Conservation (phyloP, 2,329 filamentous ascomycete genomes). For the Chaetomiaceae sp. region DNA sequence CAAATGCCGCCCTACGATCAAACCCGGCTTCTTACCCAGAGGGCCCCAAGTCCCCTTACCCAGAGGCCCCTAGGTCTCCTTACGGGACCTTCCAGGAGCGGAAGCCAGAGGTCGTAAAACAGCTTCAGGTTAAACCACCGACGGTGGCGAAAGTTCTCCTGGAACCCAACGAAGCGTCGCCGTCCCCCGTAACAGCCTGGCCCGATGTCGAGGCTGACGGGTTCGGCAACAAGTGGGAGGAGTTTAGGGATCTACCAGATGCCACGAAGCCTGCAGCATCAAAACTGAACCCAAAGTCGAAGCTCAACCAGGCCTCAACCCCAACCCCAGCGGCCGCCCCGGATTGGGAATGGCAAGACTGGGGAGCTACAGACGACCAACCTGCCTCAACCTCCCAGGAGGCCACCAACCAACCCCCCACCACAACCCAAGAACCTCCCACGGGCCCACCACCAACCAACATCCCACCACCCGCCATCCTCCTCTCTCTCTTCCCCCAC, state of each 20-base stretch:
- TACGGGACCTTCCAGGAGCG: constrained; percentile 44
- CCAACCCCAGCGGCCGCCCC: constrained; percentile 23
- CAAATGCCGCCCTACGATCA: constrained; percentile 31
- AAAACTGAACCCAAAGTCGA: constrained; percentile 9
- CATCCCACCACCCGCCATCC: constrained; percentile 78
- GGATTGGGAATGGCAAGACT: constrained; percentile 49
- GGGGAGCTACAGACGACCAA: constrained; percentile 28
- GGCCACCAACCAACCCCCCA: constrained; percentile 2
- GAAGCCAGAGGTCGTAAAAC: constrained; percentile 48
- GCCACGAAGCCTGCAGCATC: constrained; percentile 17
- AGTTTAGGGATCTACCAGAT: constrained; percentile 44
- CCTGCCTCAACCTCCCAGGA: no score
- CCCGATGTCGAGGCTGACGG: constrained; percentile 33
- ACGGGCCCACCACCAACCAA: constrained; percentile 66
- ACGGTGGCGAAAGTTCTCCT: constrained; percentile 31
- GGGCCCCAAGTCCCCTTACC: constrained; percentile 47
- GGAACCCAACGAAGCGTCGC: constrained; percentile 32
- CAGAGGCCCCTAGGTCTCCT: constrained; percentile 46
- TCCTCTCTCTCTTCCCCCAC: constrained; percentile 71
- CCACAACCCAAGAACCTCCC: constrained; percentile 22
- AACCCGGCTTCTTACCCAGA: constrained; percentile 39
- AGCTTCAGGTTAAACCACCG: constrained; percentile 45
- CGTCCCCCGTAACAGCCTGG: constrained; percentile 44
- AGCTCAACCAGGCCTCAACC: constrained; percentile 13
- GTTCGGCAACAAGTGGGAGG: constrained; percentile 45